These are phyloP conservation scores for Penicillium crystallinum DNA, from an alignment of 495 filamentous ascomycete genomes.

Conservation along the genomic window DNA sequence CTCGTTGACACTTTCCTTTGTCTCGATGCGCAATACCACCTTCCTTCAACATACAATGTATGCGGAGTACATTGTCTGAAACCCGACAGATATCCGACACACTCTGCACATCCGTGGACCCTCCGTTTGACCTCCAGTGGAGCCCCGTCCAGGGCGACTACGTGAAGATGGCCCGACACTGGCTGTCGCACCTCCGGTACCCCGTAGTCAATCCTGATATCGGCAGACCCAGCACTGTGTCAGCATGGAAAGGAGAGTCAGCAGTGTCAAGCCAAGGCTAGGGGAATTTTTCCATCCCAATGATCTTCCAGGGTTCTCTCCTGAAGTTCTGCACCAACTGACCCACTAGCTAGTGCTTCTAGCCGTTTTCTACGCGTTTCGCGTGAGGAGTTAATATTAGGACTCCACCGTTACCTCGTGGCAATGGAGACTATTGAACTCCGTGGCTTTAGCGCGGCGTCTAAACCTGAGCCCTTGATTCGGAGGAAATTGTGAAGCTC, in stretches of 20 bases:
- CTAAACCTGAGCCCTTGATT: not conserved
- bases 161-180: not conserved
- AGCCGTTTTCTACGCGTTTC: slow-evolving; percentile 22
- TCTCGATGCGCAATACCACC: no score
- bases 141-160: not conserved
- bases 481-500: not conserved
- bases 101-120: slow-evolving; percentile 1
- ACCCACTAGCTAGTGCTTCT: slow-evolving; percentile 34
- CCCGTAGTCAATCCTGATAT: not conserved
- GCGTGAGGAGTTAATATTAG: not conserved
- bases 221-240: not conserved
- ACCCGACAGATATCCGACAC: not conserved
- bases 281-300: not conserved
- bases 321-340: slow-evolving; percentile 11
- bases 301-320: slow-evolving; percentile 9
- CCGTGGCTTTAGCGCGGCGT: not conserved
- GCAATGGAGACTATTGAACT: slow-evolving; percentile 7
- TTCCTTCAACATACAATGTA: not conserved
- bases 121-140: not conserved
- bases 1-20: not conserved
- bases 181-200: not conserved
- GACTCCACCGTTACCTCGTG: slow-evolving; percentile 5
- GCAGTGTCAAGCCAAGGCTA: not conserved
- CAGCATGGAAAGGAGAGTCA: not conserved
- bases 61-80: not conserved